Conservation (phyloP, 1,284 basidiomycete genomes). For the Moniliella sp. region DNA sequence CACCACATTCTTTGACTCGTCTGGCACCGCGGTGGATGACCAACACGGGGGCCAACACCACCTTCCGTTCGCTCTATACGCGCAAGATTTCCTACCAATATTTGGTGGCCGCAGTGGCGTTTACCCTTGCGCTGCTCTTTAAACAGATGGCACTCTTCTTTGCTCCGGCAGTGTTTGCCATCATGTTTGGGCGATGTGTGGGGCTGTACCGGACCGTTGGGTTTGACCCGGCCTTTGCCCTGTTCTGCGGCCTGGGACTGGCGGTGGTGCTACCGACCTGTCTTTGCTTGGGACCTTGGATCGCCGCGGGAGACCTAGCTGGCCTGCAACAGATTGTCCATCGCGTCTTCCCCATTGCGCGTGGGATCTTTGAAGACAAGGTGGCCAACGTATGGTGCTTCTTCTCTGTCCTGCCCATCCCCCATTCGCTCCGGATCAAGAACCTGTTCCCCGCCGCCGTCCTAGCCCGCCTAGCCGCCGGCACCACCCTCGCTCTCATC, state of each 20-base stretch:
- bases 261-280: conserved; percentile 41
- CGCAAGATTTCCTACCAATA: conserved; percentile 35
- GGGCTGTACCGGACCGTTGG: conserved; percentile 56
- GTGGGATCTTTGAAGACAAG: conserved; percentile 83
- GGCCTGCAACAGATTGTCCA: conserved; percentile 44
- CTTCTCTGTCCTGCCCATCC: conserved; percentile 13
- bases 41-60: too few relatives aligned
- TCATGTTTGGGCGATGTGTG: conserved; percentile 40
- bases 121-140: conserved; percentile 63
- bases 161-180: conserved; percentile 46
- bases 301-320: conserved; percentile 44
- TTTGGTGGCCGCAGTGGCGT: conserved; percentile 53
- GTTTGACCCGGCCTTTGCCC: conserved; percentile 44
- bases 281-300: conserved; percentile 53
- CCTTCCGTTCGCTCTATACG: too few relatives aligned
- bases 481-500: conserved; percentile 31
- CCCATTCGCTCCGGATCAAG: conserved; percentile 12
- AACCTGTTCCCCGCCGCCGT: conserved; percentile 14
- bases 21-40: too few relatives aligned
- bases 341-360: conserved; percentile 69
- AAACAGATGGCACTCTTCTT: conserved; percentile 92
- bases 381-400: conserved; percentile 73
- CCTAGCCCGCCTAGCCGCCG: conserved; percentile 25
- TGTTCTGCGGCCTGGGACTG: conserved; percentile 49
- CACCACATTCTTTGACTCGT: too few relatives aligned